Evolutionary conservation across 805 yeast genomes (phyloP).

Genomic region (Candida awuae): DNA sequence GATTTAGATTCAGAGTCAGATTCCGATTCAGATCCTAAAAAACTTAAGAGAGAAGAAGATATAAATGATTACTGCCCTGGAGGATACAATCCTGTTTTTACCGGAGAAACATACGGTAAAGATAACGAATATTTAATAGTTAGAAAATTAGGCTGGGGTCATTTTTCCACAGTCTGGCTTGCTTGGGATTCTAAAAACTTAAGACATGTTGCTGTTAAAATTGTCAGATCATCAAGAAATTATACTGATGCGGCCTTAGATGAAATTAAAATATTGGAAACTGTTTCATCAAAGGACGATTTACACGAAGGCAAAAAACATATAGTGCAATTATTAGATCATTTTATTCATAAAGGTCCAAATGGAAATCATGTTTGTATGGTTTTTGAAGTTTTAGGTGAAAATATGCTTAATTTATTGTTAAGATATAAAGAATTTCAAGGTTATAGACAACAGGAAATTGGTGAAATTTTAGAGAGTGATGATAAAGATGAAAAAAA

Average conservation of each 20-base stretch:
- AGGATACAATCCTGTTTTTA: conserved; percentile 57
- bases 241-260: conserved; percentile 59
- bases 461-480: conserved; percentile 9
- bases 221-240: conserved; percentile 45
- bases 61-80: conserved; percentile 47
- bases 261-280: conserved; percentile 45
- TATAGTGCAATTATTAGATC: conserved; percentile 46
- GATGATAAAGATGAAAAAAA: conserved; percentile 5
- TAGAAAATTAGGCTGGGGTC: conserved; percentile 65
- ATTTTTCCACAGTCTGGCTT: conserved; percentile 66
- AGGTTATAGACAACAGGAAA: conserved; percentile 24
- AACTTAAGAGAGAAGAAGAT: conserved; percentile 39
- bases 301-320: conserved; percentile 44
- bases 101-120: conserved; percentile 46
- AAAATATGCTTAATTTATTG: conserved; percentile 44
- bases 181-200: conserved; percentile 34
- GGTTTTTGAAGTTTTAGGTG: conserved; percentile 61
- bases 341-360: conserved; percentile 51
- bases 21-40: conserved; percentile 19
- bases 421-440: conserved; percentile 38
- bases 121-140: conserved; percentile 38
- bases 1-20: conserved; percentile 14
- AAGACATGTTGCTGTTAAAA: conserved; percentile 53
- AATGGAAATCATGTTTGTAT: conserved; percentile 58
- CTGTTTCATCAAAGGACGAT: conserved; percentile 24